Evolutionary conservation across 164 flowering plant species (phyloP), one percentile per base, ranked within the genome.

Genomic region (Hamamelis virginiana): DNA sequence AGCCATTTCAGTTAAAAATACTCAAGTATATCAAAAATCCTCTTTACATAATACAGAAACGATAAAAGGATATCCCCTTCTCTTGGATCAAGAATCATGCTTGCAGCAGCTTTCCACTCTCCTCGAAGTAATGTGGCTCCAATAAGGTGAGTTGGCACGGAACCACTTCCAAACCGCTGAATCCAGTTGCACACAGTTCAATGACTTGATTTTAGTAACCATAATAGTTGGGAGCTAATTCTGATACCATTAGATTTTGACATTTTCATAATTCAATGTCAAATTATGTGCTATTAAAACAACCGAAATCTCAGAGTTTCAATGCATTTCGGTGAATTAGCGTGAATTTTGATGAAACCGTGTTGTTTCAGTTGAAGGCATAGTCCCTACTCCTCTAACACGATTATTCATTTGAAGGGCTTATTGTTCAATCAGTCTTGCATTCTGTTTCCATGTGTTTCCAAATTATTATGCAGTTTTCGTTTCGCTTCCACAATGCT

Each of bases 121-220:
- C 98, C 98, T 71, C 93, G 84, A 63, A 95, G 85, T 77, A 95
- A 82, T 62, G 89, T 75, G 25, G 97, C 96, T 63, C 98, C 98
- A 80, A 95, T 77, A 44, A 79, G 81, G 70, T 91, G 90, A 70
- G 97, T 95, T 75, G 98, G 91, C 63, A 95, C 88, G 28, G 97
- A 82, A 71, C 97, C 95, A 85, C 91, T 92, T 74, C 98, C 98
- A 85, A 95, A 95, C 46, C 97, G 92, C 98, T 92, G 87, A 79
- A 71, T 65, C 21, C 26, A 70, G 62, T 43, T 58, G 10, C 16
- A 62, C 15, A 67, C n/a, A 71, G 52, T 10, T 43, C 13, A 69
- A 46, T 4, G 48, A 70, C 62, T 59, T 56, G 28, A 51, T 26
- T 62, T 41, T 47, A 73, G 62, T 16, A 51, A 16, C 46, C 41